These are phyloP conservation scores for Cytospora leucostoma DNA, from an alignment of 2,329 filamentous ascomycete species.

Conservation along the genomic window DNA sequence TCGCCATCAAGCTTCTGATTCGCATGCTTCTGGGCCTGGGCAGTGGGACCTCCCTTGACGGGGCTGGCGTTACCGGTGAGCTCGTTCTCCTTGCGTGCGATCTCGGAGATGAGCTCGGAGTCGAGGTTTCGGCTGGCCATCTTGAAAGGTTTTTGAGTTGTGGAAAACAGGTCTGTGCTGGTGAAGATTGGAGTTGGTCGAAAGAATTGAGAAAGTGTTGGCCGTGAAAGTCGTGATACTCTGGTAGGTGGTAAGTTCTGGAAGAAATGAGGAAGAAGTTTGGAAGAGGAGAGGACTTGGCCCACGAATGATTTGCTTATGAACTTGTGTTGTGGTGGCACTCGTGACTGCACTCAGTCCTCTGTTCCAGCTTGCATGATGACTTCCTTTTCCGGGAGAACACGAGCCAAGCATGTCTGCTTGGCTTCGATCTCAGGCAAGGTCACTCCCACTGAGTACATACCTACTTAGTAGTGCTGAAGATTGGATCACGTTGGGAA, in stretches of 20 bases:
- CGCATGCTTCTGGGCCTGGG: slow-evolving; percentile 42
- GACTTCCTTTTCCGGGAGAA: neutral
- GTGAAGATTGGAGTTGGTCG: neutral
- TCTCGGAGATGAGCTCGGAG: slow-evolving; percentile 40
- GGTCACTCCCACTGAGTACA: too few species aligned
- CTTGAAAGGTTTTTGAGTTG: slow-evolving; percentile 18
- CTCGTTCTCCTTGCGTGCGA: slow-evolving; percentile 43
- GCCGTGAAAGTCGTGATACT: neutral
- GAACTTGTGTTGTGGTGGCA: neutral
- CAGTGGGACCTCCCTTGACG: slow-evolving; percentile 41
- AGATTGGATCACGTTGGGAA: too few species aligned
- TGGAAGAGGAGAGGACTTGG: neutral
- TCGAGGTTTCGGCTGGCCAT: slow-evolving; percentile 30
- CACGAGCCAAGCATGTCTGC: too few species aligned
- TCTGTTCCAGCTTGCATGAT: neutral
- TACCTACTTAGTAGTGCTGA: too few species aligned
- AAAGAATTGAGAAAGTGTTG: neutral
- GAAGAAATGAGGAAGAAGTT: neutral
- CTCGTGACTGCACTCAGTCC: neutral
- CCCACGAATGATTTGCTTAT: slow-evolving; percentile 11
- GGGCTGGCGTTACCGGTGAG: slow-evolving; percentile 41
- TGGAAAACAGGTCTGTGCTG: slow-evolving; percentile 11
- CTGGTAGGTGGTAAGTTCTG: neutral
- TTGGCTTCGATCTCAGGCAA: too few species aligned
- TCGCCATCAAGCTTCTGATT: slow-evolving; percentile 35